Evolutionary conservation across 257 asterid genomes (phyloP), one percentile per base, ranked within the genome.

Genomic region (Salvia miltiorrhiza): DNA sequence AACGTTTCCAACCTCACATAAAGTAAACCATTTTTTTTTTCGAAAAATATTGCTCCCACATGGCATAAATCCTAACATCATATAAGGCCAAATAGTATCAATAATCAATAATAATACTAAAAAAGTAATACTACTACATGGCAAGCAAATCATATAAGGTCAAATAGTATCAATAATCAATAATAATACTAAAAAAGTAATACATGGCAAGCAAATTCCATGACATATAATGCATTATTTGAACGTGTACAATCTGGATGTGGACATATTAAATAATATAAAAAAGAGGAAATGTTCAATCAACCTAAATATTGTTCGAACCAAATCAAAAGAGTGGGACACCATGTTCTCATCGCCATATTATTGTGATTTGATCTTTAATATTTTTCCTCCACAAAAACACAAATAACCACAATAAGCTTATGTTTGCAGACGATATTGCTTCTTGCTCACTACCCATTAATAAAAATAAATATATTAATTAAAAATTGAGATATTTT

Each of bases 301-400:
- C 65, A 62, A 66, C 32, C 56, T 71, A 26, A 67, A 61, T 62
- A 37, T 59, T 72, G 64, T 77, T 69, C 63, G 75, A 73, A 77
- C 75, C 67, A 67, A 40, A 67, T 73, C 76, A 72, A 72, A 20
- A 33, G 13, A 73, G 75, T 77, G 78, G 81, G 81, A 40, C 77
- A 55, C 62, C 74, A 59, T 71, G 56, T 63, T 73, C 71, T 71
- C 37, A 65, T 59, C 67, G 1, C 64, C 14, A 47, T 41, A 47
- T 50, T 49, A 11, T 59, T 23, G 20, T 58, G 55, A 62, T 75
- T 75, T 75, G 71, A 69, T 75, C 53, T 26, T 54, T 45, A 57
- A 4, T 57, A 16, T 49, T 59, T 60, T 59, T 30, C 54, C 44
- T 55, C 62, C 60, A 61, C 30, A 59, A 44, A 1, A 28, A 12